Evolutionary conservation across 805 yeast species (phyloP).

Genomic region (Metschnikowia proteae): DNA sequence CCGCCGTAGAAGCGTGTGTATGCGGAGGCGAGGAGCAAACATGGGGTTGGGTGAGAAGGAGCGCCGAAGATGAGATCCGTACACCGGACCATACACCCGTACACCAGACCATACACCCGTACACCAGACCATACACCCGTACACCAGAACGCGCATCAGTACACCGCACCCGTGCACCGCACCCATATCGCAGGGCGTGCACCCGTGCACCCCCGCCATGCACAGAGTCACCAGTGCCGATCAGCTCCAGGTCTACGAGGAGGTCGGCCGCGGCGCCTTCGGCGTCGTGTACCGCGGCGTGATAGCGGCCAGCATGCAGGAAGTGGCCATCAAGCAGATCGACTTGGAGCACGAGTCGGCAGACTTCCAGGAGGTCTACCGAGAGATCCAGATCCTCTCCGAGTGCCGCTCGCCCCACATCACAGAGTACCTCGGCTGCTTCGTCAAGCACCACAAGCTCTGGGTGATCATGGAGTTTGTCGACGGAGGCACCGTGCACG

Average conservation of each 20-base stretch:
- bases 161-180: not conserved
- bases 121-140: not conserved
- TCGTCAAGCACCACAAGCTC: slow-evolving; percentile 61
- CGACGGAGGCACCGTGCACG: slow-evolving; percentile 75
- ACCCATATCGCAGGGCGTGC: not conserved
- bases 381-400: slow-evolving; percentile 65
- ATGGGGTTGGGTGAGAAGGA: not conserved
- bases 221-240: slow-evolving; percentile 28
- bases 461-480: slow-evolving; percentile 82
- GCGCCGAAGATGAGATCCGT: not conserved
- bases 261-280: slow-evolving; percentile 76
- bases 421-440: slow-evolving; percentile 68
- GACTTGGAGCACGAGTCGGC: slow-evolving; percentile 64
- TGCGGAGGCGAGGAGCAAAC: not conserved
- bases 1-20: not conserved
- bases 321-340: slow-evolving; percentile 62
- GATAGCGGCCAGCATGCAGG: slow-evolving; percentile 39
- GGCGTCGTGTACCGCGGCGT: slow-evolving; percentile 70
- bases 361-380: slow-evolving; percentile 68
- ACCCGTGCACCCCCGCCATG: slow-evolving; percentile 5
- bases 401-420: slow-evolving; percentile 62
- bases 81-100: not conserved
- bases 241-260: slow-evolving; percentile 42
- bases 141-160: too few relatives aligned
- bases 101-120: not conserved